A percentile compares a stretch with the other conserved stretches of the same genome.
phyloP scores from a whole-genome alignment of 1,284 basidiomycete species.

The Sanghuangporus weigelae region DNA sequence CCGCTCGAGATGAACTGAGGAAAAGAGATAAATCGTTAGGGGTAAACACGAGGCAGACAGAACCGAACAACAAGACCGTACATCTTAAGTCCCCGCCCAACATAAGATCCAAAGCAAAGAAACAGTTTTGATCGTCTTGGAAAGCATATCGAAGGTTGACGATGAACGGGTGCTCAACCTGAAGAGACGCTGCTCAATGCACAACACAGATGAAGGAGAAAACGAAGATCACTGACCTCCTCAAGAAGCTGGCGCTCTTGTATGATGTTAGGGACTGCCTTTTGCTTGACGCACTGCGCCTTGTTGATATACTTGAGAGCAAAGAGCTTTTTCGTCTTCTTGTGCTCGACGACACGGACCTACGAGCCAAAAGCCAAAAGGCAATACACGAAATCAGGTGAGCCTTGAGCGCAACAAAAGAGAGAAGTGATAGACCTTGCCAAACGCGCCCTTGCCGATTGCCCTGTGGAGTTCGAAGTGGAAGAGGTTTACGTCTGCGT shows the following conservation, averaged over 20 bases:
- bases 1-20: constrained; percentile 82
- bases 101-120: constrained; percentile 97
- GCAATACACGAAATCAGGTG: neutral
- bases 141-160: constrained; percentile 96
- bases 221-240: constrained; percentile 53
- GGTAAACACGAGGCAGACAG: constrained; percentile 23
- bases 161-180: constrained; percentile 94
- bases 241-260: constrained; percentile 88
- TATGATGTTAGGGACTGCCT: constrained; percentile 90
- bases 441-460: constrained; percentile 97
- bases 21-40: constrained; percentile 12
- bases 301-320: constrained; percentile 99
- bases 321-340: constrained; percentile 87
- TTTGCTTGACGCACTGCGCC: constrained; percentile 85
- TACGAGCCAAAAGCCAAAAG: constrained; percentile 23
- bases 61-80: constrained; percentile 44
- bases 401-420: neutral
- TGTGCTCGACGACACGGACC: constrained; percentile 94
- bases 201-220: constrained; percentile 22
- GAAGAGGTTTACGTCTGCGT: constrained; percentile 89
- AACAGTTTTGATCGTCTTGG: constrained; percentile 97
- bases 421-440: constrained; percentile 61
- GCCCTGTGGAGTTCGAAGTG: constrained; percentile 93
- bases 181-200: constrained; percentile 16
- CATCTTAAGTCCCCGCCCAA: constrained; percentile 91